Evolutionary conservation across 139 green algal species (phyloP).

Genomic region (Chlorella sorokiniana): DNA sequence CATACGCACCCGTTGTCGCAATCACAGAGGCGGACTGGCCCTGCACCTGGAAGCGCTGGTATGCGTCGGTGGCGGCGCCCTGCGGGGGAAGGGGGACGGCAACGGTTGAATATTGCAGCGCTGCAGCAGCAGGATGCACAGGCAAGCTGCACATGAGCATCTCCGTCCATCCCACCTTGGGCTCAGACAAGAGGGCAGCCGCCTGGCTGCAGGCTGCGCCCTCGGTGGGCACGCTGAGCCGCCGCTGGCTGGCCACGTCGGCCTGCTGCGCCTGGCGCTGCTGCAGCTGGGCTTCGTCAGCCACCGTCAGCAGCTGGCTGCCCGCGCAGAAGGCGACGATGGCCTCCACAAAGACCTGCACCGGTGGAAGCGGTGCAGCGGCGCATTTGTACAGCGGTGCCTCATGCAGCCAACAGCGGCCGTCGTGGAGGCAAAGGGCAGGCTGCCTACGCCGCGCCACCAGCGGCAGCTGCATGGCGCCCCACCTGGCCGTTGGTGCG

Average conservation of each 20-base stretch:
- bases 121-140: not conserved
- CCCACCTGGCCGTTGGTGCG: slow-evolving; percentile 8
- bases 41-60: slow-evolving; percentile 30
- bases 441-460: not conserved
- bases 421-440: no score
- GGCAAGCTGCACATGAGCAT: not conserved
- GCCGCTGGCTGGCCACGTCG: not conserved
- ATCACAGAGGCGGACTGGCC: slow-evolving; percentile 20
- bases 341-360: slow-evolving; percentile 28
- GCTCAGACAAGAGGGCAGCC: not conserved
- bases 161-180: not conserved
- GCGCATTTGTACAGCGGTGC: no score
- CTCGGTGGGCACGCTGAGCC: not conserved
- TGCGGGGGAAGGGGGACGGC: not conserved
- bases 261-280: not conserved
- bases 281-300: not conserved
- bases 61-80: slow-evolving; percentile 22
- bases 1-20: slow-evolving; percentile 25
- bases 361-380: not conserved
- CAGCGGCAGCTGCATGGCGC: not conserved
- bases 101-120: not conserved
- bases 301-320: slow-evolving; percentile 13
- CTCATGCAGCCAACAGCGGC: no score
- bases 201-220: slow-evolving; percentile 25
- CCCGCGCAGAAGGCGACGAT: slow-evolving; percentile 20